These are phyloP conservation scores for Apostasia shenzhenica DNA, from an alignment of 106 monocot species.

Conservation along the genomic window DNA sequence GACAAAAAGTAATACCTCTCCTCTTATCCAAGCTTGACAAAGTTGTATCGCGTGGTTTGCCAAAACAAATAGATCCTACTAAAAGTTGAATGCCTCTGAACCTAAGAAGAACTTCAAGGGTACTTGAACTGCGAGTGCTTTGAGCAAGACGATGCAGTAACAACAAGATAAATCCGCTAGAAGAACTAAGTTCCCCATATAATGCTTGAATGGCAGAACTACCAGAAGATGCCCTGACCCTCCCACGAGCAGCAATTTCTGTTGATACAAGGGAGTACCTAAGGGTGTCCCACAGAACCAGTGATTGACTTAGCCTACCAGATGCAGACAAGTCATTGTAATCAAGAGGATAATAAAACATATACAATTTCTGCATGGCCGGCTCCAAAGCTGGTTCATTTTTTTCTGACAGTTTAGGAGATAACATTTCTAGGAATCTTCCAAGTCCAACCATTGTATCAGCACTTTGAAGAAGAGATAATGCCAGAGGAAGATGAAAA, in stretches of 20 bases:
- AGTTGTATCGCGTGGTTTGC: constrained; percentile 25
- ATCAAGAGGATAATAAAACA: constrained; percentile 45
- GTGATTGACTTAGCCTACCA: constrained; percentile 40
- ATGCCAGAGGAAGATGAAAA: constrained; percentile 38
- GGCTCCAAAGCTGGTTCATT: constrained; percentile 44
- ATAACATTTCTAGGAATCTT: constrained; percentile 29
- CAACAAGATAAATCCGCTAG: constrained; percentile 57
- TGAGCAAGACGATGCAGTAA: constrained; percentile 51
- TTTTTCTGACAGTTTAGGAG: constrained; percentile 23
- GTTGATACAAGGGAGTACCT: constrained; percentile 62
- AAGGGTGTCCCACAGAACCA: constrained; percentile 78
- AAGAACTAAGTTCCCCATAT: constrained; percentile 47
- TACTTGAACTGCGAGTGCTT: constrained; percentile 31
- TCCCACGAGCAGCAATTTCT: constrained; percentile 81
- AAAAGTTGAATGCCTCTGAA: constrained; percentile 66
- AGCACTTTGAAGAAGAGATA: constrained; percentile 57
- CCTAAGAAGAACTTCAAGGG: constrained; percentile 51
- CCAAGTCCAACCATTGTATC: constrained; percentile 36
- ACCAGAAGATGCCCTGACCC: constrained; percentile 9
- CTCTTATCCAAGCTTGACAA: constrained; percentile 22
- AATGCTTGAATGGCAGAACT: constrained; percentile 39
- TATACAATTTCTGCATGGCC: constrained; percentile 40
- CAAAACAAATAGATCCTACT: constrained; percentile 58
- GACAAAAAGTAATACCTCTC: constrained; percentile 27
- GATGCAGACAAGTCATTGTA: constrained; percentile 24